These are phyloP conservation scores for Lactarius evosmus DNA, from an alignment of 768 basidiomycete species.

Conservation along the genomic window DNA sequence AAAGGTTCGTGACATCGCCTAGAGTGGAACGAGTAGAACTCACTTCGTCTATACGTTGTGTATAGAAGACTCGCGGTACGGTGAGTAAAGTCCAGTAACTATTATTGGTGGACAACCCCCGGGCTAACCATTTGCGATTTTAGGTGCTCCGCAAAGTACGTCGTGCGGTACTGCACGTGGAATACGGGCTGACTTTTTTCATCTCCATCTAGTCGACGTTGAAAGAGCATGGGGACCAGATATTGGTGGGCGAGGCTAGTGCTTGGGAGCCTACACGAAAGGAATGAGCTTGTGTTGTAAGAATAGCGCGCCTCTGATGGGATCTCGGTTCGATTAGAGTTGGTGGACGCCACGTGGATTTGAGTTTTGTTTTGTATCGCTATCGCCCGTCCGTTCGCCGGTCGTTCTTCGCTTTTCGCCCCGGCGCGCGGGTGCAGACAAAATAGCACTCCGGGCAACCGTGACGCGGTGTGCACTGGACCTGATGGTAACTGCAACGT, in stretches of 20 bases:
- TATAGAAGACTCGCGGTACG: conserved; percentile 21
- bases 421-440: not conserved
- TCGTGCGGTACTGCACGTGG: too few relatives aligned
- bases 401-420: not conserved
- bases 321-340: not conserved
- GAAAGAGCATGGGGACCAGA: conserved; percentile 53
- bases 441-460: not conserved
- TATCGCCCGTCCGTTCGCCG: not conserved
- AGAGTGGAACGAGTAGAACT: not conserved
- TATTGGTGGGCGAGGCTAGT: conserved; percentile 46
- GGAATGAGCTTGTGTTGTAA: conserved; percentile 6
- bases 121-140: not conserved
- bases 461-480: not conserved
- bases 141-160: conserved; percentile 25
- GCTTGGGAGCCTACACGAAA: conserved; percentile 22
- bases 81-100: conserved; percentile 9
- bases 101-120: not conserved
- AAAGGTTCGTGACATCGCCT: conserved; percentile 11
- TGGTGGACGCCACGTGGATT: not conserved
- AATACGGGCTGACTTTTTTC: not conserved
- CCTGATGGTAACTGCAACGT: not conserved
- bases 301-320: not conserved
- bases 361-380: not conserved
- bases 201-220: conserved; percentile 35
- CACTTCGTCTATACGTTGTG: not conserved